Percentiles rank a stretch among this genome's conserved stretches.
phyloP scores from a whole-genome alignment of 2,329 filamentous ascomycete genomes.

The Xylaria hypoxylon region DNA sequence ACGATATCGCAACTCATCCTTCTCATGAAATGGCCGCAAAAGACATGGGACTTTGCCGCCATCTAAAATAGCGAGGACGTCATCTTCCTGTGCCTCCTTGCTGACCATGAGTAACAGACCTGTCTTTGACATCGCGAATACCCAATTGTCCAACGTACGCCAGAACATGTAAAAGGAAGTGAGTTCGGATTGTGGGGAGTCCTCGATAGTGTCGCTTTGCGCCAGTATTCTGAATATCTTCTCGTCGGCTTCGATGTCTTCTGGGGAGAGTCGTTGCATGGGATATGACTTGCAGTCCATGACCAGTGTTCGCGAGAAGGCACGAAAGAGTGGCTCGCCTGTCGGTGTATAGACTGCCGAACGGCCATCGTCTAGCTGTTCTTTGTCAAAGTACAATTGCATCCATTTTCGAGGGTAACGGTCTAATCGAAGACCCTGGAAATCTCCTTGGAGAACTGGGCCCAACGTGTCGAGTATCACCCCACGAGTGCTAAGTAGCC shows the following conservation, averaged over 20 bases:
- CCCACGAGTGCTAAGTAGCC: slow-evolving; percentile 2
- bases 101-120: slow-evolving; percentile 18
- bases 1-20: background rate
- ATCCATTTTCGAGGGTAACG: background rate
- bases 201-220: background rate
- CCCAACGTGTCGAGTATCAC: slow-evolving; percentile 14
- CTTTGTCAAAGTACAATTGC: slow-evolving; percentile 2
- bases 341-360: slow-evolving; percentile 6
- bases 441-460: background rate
- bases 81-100: slow-evolving; percentile 4
- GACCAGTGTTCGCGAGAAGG: slow-evolving; percentile 21
- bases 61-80: slow-evolving; percentile 18
- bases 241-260: slow-evolving; percentile 15
- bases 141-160: background rate
- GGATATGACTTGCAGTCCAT: slow-evolving; percentile 24
- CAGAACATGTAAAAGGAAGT: background rate
- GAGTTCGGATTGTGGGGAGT: background rate
- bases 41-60: slow-evolving; percentile 23
- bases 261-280: background rate
- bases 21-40: slow-evolving; percentile 8
- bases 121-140: slow-evolving; percentile 15
- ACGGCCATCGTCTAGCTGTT: background rate
- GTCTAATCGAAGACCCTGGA: background rate
- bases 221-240: background rate
- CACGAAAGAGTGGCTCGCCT: slow-evolving; percentile 16